A percentile compares a stretch with the other conserved stretches of the same genome.
Conservation (phyloP, 2,329 filamentous ascomycete genomes). For the Helicocarpus griseus region DNA sequence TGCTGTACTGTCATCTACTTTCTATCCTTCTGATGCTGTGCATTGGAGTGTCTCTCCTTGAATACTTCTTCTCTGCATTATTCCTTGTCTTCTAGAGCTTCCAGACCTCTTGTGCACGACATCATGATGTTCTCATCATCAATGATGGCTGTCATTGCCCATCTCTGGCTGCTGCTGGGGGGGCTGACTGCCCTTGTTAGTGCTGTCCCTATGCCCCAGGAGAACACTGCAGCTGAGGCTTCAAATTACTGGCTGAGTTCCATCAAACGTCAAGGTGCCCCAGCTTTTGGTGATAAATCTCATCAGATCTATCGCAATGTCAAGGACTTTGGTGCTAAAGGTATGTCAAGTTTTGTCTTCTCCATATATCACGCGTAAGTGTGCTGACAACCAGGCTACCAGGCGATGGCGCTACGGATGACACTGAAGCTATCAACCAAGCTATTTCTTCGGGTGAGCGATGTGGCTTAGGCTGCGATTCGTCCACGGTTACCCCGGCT, state of each 20-base stretch:
- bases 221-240: constrained; percentile 7
- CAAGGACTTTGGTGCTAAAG: constrained; percentile 62
- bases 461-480: constrained; percentile 74
- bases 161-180: constrained; percentile 25
- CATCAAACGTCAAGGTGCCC: constrained; percentile 59
- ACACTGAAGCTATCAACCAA: constrained; percentile 78
- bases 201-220: constrained; percentile 23
- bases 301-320: constrained; percentile 74
- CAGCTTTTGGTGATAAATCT: constrained; percentile 48
- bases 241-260: constrained; percentile 58
- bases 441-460: constrained; percentile 70
- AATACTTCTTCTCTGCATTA: neutral
- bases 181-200: constrained; percentile 19
- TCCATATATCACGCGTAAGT: constrained; percentile 20
- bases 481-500: constrained; percentile 70
- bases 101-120: neutral
- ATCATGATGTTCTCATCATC: neutral
- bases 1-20: neutral
- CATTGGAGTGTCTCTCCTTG: neutral
- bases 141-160: constrained; percentile 13
- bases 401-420: constrained; percentile 62
- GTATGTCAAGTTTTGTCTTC: constrained; percentile 43
- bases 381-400: constrained; percentile 15
- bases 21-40: neutral
- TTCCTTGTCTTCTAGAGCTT: neutral